Conservation (phyloP, 2,329 filamentous ascomycete species). For the Capronia epimyces region DNA sequence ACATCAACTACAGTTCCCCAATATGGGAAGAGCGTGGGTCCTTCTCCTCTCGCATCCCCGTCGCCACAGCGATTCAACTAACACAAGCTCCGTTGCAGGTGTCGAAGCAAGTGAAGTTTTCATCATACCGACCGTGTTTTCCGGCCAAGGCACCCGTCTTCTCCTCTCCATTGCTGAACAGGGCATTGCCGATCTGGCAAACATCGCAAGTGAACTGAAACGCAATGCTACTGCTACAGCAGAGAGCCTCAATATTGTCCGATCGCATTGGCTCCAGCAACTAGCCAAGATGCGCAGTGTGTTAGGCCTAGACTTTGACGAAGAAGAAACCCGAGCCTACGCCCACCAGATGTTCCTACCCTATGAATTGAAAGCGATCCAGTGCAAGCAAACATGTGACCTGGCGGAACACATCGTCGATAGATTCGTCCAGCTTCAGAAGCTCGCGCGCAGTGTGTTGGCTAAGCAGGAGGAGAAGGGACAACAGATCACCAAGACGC, state of each 20-base stretch:
- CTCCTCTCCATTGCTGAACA: constrained; percentile 6
- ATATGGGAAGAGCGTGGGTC: constrained; percentile 6
- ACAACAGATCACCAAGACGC: not conserved
- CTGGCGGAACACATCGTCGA: constrained; percentile 4
- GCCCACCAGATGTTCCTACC: not conserved
- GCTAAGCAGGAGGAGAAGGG: constrained; percentile 8
- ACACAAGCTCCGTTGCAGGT: constrained; percentile 1
- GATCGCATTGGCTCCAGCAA: no score
- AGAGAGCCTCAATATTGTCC: no score
- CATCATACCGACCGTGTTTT: constrained; percentile 8
- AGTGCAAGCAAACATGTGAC: constrained; percentile 1
- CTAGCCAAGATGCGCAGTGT: no score
- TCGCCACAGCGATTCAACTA: not conserved
- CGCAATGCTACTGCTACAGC: not conserved
- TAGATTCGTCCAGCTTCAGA: constrained; percentile 12
- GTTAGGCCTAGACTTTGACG: not conserved
- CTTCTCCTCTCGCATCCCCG: not conserved
- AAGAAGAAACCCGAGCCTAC: not conserved
- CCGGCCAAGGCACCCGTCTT: constrained; percentile 9
- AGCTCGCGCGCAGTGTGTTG: constrained; percentile 6
- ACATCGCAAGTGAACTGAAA: not conserved
- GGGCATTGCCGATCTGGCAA: constrained; percentile 2
- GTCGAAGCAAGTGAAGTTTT: constrained; percentile 13
- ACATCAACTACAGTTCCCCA: constrained; percentile 9
- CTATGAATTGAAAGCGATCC: not conserved